Percentiles rank a stretch among this genome's conserved stretches.
Evolutionary conservation across 306 rosid genomes (phyloP).

Genomic region (Castanea crenata): DNA sequence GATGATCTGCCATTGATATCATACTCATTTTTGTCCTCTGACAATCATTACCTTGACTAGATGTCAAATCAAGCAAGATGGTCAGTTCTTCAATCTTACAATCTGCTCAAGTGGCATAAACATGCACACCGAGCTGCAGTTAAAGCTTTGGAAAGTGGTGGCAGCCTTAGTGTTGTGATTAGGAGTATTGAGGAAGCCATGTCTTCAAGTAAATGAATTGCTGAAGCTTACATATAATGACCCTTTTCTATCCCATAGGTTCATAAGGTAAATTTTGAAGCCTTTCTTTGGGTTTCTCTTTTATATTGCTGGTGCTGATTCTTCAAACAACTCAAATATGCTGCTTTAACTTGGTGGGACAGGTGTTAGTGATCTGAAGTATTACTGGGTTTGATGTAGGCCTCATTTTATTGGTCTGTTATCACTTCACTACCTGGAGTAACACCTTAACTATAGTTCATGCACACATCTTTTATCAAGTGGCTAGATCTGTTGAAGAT

Average conservation of each 20-base stretch:
- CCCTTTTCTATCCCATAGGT: not conserved
- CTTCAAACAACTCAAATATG: not conserved
- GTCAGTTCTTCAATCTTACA: slow-evolving; percentile 92
- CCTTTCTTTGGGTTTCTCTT: not conserved
- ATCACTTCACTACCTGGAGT: not conserved
- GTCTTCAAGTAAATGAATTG: slow-evolving; percentile 34
- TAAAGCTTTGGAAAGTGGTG: slow-evolving; percentile 79
- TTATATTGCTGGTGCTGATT: not conserved
- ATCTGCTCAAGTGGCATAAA: slow-evolving; percentile 90
- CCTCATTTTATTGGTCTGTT: not conserved
- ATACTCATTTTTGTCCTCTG: slow-evolving; percentile 4
- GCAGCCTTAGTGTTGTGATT: slow-evolving; percentile 67
- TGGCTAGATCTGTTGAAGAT: not conserved
- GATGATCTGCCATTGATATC: not conserved
- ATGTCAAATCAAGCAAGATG: slow-evolving; percentile 99
- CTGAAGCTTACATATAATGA: not conserved
- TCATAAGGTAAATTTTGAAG: not conserved
- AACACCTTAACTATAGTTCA: not conserved
- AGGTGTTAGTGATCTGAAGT: not conserved
- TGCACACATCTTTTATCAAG: not conserved
- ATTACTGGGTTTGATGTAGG: not conserved
- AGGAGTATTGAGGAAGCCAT: slow-evolving; percentile 83
- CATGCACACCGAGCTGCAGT: slow-evolving; percentile 82
- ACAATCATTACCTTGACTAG: slow-evolving; percentile 36
- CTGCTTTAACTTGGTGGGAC: not conserved